These are phyloP conservation scores for Glycine tomentella DNA, from an alignment of 306 rosid species.

Conservation along the genomic window DNA sequence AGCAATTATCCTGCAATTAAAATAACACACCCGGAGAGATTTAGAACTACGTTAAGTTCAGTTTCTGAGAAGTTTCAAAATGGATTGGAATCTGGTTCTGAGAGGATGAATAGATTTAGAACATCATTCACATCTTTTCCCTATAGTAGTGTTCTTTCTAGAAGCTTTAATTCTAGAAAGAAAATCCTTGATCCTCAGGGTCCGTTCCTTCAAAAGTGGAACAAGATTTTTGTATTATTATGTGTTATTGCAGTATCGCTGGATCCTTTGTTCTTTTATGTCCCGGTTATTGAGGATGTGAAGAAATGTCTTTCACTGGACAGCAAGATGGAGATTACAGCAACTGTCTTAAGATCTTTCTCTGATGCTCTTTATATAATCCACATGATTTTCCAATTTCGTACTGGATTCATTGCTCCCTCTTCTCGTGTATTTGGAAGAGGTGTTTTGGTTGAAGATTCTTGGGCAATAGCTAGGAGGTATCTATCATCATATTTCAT, in stretches of 20 bases:
- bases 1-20: slow-evolving; percentile 56
- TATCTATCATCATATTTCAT: slow-evolving; percentile 79
- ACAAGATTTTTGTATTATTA: slow-evolving; percentile 85
- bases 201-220: slow-evolving; percentile 89
- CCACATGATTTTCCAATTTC: slow-evolving; percentile 82
- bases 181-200: slow-evolving; percentile 91
- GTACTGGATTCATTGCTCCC: slow-evolving; percentile 86
- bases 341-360: slow-evolving; percentile 76
- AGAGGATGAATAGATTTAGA: slow-evolving; percentile 63
- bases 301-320: slow-evolving; percentile 72
- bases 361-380: slow-evolving; percentile 74
- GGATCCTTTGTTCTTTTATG: slow-evolving; percentile 89
- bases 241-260: slow-evolving; percentile 79
- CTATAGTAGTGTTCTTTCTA: slow-evolving; percentile 50
- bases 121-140: slow-evolving; percentile 64
- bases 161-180: slow-evolving; percentile 60
- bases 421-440: slow-evolving; percentile 93
- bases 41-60: slow-evolving; percentile 54
- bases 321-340: slow-evolving; percentile 68
- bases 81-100: slow-evolving; percentile 75
- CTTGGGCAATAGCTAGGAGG: slow-evolving; percentile 79
- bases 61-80: slow-evolving; percentile 68
- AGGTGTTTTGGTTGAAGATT: slow-evolving; percentile 86
- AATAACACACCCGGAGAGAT: slow-evolving; percentile 43
- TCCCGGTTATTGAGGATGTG: slow-evolving; percentile 68